Base-by-base conservation (phyloP, 129 eudicot species). In the Escallonia rubra region DNA sequence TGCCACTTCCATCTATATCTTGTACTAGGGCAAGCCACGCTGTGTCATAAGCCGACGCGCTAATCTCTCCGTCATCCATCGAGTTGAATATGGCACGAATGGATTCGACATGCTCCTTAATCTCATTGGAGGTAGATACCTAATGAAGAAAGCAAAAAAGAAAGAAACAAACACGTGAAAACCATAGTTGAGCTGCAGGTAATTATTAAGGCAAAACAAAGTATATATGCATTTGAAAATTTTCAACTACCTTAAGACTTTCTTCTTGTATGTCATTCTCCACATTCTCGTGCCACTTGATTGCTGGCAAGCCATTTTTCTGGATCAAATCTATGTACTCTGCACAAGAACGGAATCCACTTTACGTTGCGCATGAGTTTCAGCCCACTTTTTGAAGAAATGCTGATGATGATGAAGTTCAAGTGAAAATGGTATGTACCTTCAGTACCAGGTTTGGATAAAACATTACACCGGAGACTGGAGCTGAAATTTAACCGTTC, bases 371-470 rank as follows among this genome's bases (percentile, higher is more conserved):
- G 14, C 2, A 2, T 59, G n/a, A 44, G 64, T 34, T 34, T 23
- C 34, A 23, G 34, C 34, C 34, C 34, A 23, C 34, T 0, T 23
- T 23, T 23, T 23, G 34, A 23, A 23, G 34, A 43, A 42, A 14
- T 6, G 39, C 0, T 51, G 13, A 40, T 52, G n/a, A 5, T 4
- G 40, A 42, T 14, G 2, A 42, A 8, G 16, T 41, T 6, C 10
- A 43, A 38, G 41, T 1, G 43, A 68, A 10, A 3, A 34, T 14
- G n/a, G 6, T 23, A 23, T 0, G 1, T 64, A 90, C 90, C 96
- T 74, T 75, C 63, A 14, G 86, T 72, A 43, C 48, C 82, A 70
- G 82, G 79, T 56, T 71, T 86, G n/a, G 95, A 83, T 10, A 82
- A 60, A 10, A 91, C 91, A 61, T 74, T 67, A 79, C 97, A 84